Base-by-base conservation (phyloP, 352 stramenopile genomes). In the Hyaloperonospora brassicae region DNA sequence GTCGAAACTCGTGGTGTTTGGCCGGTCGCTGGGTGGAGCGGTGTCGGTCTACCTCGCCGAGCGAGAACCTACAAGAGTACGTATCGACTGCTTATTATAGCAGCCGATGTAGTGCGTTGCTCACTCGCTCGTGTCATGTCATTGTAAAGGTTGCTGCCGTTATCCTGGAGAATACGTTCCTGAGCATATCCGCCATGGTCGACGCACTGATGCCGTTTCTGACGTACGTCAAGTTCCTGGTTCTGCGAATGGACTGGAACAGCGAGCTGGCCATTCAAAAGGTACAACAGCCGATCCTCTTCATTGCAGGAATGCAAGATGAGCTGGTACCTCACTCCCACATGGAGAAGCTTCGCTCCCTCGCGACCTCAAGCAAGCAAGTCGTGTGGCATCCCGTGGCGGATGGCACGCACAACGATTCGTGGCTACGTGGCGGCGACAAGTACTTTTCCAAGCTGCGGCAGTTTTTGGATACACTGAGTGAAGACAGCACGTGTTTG, bases 161-260 rank as follows among this genome's bases (percentile, higher is more conserved):
- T 22, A 83, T 98, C 39, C 60, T 98, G 11, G 93, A 98, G 62
- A 98, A 98, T 63, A 98, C 93, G 11, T 98, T 98, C 61, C 62
- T 93, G 13, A 96, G 76, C 52, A 97, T 98, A 52, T 80, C 80
- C 1, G 64, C 79, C 1, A 98, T 98, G 89, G 89, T 98, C 1
- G 89, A 98, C 73, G 68, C 83, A 45, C 50, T 98, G 35, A 95
- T 98, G 84, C 93, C 92, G 3, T 79, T 89, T 24, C 57, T 98
- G 10, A 71, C 79, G 23, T 89, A 89, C 35, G 56, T 97, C 34
- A 97, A 97, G 70, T 60, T 72, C 1, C 54, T 98, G 12, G 76
- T 98, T 38, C 73, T 98, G 40, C 70, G 87, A 7, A 96, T 97
- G 36, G 66, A 87, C 27, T 98, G 91, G 91, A 73, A 97, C 69